Evolutionary conservation across 2,329 filamentous ascomycete genomes (phyloP).

Genomic region (Aspergillus clavatus): DNA sequence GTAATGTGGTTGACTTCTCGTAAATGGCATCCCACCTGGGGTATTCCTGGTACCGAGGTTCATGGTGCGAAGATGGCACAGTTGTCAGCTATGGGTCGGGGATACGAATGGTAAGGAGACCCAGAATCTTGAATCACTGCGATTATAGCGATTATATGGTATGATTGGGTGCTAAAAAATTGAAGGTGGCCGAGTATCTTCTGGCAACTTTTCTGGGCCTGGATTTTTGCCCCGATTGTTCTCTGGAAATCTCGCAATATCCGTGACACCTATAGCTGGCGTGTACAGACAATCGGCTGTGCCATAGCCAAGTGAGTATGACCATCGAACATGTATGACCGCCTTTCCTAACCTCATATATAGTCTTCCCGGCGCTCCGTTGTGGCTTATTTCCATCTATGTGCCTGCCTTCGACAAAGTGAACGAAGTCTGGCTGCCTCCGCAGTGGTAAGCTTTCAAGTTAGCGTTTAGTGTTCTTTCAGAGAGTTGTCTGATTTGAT

Average conservation of each 20-base stretch:
- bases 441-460: slow-evolving; percentile 56
- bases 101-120: slow-evolving; percentile 57
- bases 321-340: slow-evolving; percentile 6
- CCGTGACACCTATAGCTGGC: slow-evolving; percentile 63
- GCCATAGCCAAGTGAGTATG: slow-evolving; percentile 42
- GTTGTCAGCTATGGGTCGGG: slow-evolving; percentile 40
- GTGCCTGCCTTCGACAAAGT: slow-evolving; percentile 49
- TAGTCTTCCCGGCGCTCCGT: slow-evolving; percentile 60
- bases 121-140: too few relatives aligned
- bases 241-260: slow-evolving; percentile 59
- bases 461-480: neutral
- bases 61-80: slow-evolving; percentile 42
- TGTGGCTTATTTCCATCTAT: slow-evolving; percentile 59
- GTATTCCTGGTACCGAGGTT: slow-evolving; percentile 50
- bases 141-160: too few relatives aligned
- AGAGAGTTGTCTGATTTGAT: neutral
- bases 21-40: slow-evolving; percentile 56
- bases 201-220: slow-evolving; percentile 24
- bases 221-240: slow-evolving; percentile 29
- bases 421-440: slow-evolving; percentile 55
- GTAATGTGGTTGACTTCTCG: slow-evolving; percentile 60
- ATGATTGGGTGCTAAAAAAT: too few relatives aligned
- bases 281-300: slow-evolving; percentile 55
- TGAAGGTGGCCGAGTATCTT: slow-evolving; percentile 26
- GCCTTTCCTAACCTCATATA: neutral